phyloP scores from a whole-genome alignment of 257 asterid genomes.

The Fraxinus quadrangulata region DNA sequence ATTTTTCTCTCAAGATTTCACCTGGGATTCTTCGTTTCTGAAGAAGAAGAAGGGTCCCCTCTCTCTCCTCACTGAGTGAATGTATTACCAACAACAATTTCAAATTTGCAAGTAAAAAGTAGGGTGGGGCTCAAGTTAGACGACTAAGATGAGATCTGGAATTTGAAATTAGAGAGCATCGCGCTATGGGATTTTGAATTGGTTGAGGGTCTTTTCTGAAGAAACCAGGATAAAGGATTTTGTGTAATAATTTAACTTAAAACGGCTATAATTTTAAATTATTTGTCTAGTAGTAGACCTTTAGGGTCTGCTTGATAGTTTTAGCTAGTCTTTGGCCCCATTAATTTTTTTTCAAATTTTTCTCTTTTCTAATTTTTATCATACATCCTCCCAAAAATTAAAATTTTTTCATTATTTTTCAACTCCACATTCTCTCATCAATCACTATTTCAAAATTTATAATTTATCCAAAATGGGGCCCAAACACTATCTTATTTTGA shows the following conservation, averaged over 20 bases:
- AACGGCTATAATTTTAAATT: constrained; percentile 64
- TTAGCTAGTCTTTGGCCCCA: too few relatives aligned
- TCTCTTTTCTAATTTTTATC: too few relatives aligned
- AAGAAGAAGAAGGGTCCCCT: not conserved
- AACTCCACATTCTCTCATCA: too few relatives aligned
- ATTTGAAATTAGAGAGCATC: constrained; percentile 38
- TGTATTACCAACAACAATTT: constrained; percentile 8
- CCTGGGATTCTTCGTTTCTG: constrained; percentile 17
- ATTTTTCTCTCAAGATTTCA: not conserved
- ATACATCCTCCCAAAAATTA: too few relatives aligned
- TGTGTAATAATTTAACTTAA: constrained; percentile 3
- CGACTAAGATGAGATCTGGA: constrained; percentile 40
- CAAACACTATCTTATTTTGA: too few relatives aligned
- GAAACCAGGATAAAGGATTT: constrained; percentile 8
- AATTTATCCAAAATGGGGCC: too few relatives aligned
- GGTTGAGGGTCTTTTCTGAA: constrained; percentile 26
- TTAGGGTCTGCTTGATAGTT: not conserved
- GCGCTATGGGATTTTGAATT: constrained; percentile 53
- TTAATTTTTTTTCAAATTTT: too few relatives aligned
- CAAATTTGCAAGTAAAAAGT: constrained; percentile 5
- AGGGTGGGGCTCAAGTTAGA: constrained; percentile 29
- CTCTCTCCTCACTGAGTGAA: constrained; percentile 10
- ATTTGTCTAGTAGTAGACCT: constrained; percentile 28
- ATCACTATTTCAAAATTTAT: too few relatives aligned
- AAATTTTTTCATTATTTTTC: too few relatives aligned